Conservation (phyloP, 139 green algal species). For the Closterium sp. region DNA sequence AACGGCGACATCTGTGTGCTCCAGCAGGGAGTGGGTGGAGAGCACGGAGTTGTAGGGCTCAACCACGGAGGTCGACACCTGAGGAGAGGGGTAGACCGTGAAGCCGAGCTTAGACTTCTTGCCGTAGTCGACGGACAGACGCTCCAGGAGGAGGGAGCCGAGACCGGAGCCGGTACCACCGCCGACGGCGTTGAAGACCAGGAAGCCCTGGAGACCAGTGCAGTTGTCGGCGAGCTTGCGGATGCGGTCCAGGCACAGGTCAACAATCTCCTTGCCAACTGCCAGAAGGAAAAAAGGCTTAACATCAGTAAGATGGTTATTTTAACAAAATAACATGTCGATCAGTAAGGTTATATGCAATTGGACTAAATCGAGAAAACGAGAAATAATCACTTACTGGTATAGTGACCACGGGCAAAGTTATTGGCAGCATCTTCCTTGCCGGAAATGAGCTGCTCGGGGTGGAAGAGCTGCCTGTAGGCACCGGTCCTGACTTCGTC, state of each 20-base stretch:
- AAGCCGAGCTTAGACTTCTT: constrained; percentile 99
- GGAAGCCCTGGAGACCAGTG: constrained; percentile 65
- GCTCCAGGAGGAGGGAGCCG: constrained; percentile 62
- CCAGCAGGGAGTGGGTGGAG: constrained; percentile 63
- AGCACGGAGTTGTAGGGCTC: constrained; percentile 67
- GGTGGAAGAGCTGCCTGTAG: constrained; percentile 67
- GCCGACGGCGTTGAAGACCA: constrained; percentile 65
- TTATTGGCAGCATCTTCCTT: constrained; percentile 67
- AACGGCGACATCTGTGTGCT: constrained; percentile 64
- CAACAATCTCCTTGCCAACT: constrained; percentile 66
- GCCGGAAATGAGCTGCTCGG: constrained; percentile 65
- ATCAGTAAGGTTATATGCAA: too few species aligned
- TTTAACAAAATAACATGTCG: too few species aligned
- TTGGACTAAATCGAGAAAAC: neutral
- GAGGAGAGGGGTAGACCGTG: constrained; percentile 63
- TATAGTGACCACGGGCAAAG: constrained; percentile 66
- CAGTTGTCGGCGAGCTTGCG: constrained; percentile 64
- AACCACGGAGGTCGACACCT: constrained; percentile 63
- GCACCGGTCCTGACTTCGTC: constrained; percentile 65
- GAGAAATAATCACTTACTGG: constrained; percentile 36
- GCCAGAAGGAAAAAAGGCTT: constrained; percentile 11
- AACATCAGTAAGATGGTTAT: neutral
- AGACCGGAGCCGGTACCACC: constrained; percentile 65
- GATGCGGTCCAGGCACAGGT: constrained; percentile 64
- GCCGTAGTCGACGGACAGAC: constrained; percentile 94